Conservation (phyloP, 2,329 filamentous ascomycete species). For the Penicillium glabrum region DNA sequence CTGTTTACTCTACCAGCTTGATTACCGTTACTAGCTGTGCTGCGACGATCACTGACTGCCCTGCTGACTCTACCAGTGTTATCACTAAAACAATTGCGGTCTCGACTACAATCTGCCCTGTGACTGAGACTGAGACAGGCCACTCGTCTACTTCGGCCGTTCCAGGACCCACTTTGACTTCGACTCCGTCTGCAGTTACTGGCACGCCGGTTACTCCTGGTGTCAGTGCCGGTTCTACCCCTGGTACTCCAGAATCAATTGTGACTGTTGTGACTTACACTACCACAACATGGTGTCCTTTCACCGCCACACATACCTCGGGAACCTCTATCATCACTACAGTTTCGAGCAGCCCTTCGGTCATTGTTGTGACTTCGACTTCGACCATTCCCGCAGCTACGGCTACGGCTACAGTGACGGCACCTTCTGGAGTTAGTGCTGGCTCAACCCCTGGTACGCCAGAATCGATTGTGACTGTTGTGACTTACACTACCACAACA, state of each 20-base stretch:
- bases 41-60: constrained; percentile 51
- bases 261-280: constrained; percentile 24
- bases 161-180: background rate
- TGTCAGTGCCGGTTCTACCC: background rate
- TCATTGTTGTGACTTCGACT: background rate
- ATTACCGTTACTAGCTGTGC: constrained; percentile 44
- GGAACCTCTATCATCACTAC: constrained; percentile 50
- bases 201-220: background rate
- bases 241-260: constrained; percentile 1
- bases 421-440: background rate
- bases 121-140: constrained; percentile 12
- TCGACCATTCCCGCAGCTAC: constrained; percentile 43
- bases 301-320: constrained; percentile 38
- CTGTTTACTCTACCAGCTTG: constrained; percentile 38
- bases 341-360: constrained; percentile 53
- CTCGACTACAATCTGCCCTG: constrained; percentile 7
- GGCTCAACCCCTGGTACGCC: background rate
- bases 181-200: background rate
- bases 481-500: constrained; percentile 31
- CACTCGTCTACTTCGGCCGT: background rate
- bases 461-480: constrained; percentile 9
- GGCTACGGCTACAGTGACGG: background rate
- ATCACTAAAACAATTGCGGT: constrained; percentile 3
- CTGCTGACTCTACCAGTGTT: constrained; percentile 38
- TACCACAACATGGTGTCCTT: constrained; percentile 32